A percentile compares a stretch with the other conserved stretches of the same genome.
Conservation (phyloP, 2,329 filamentous ascomycete species). For the Podosphaera fusca region DNA sequence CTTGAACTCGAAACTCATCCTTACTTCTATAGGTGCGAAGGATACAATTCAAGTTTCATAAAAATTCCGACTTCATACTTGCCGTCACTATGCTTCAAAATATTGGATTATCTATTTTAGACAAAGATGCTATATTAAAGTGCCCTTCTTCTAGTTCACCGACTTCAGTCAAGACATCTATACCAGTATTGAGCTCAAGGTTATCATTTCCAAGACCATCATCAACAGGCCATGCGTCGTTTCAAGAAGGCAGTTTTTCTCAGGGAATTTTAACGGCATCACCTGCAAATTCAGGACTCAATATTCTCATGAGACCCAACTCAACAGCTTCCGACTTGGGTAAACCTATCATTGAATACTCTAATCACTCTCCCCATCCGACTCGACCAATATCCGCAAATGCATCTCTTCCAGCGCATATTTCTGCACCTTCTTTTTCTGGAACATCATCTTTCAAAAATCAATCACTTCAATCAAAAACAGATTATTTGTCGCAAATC, state of each 20-base stretch:
- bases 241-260: background rate
- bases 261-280: background rate
- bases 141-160: background rate
- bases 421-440: background rate
- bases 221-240: background rate
- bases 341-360: background rate
- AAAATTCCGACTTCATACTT: conserved; percentile 16
- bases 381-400: conserved; percentile 2
- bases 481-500: conserved; percentile 6
- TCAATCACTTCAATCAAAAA: background rate
- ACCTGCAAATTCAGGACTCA: conserved; percentile 6
- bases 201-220: conserved; percentile 2
- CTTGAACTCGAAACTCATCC: background rate
- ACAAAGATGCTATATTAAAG: conserved; percentile 2
- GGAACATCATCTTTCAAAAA: background rate
- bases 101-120: conserved; percentile 16
- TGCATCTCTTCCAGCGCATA: background rate
- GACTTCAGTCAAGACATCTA: background rate
- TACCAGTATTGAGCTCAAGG: conserved; percentile 1
- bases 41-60: conserved; percentile 22
- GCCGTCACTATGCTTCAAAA: conserved; percentile 11
- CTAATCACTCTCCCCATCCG: background rate
- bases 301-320: conserved; percentile 5
- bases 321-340: conserved; percentile 2
- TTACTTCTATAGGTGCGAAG: conserved; percentile 17